These are phyloP conservation scores for Monosiga brevicollis DNA, from an alignment of 78 protist species.

Conservation along the genomic window DNA sequence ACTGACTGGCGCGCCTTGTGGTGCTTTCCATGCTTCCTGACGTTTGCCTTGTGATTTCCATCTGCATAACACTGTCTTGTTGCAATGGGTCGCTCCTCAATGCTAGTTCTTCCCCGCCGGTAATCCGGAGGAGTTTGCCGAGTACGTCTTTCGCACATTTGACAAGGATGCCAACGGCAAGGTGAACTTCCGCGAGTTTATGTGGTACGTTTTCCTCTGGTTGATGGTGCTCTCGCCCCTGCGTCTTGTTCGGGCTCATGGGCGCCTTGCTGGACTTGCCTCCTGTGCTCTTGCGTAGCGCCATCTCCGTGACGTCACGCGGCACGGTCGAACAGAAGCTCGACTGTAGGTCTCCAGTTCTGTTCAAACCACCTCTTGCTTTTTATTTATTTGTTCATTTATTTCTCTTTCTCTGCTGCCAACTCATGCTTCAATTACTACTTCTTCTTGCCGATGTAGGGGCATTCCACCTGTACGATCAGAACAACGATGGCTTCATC, in stretches of 20 bases:
- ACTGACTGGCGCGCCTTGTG: too few relatives aligned
- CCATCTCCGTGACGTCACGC: conserved; percentile 21
- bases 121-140: conserved; percentile 2
- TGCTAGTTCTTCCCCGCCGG: conserved; percentile 20
- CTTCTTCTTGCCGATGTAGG: conserved; percentile 7
- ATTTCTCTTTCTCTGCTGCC: background rate
- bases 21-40: too few relatives aligned
- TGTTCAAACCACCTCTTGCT: background rate
- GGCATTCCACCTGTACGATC: conserved; percentile 30
- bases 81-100: too few relatives aligned
- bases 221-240: too few relatives aligned
- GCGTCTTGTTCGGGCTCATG: too few relatives aligned
- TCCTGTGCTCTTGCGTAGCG: too few relatives aligned
- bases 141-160: conserved; percentile 14
- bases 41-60: too few relatives aligned
- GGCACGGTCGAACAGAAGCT: conserved; percentile 22
- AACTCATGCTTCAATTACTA: background rate
- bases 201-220: too few relatives aligned
- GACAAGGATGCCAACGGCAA: background rate
- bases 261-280: too few relatives aligned
- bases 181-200: conserved; percentile 21
- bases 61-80: too few relatives aligned
- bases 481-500: conserved; percentile 21
- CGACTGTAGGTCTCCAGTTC: conserved; percentile 20
- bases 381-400: background rate